Evolutionary conservation across 176 grass and related monocot species (phyloP).

Genomic region (barley (Hordeum vulgare)): MorexV3_pseudomolecules_assembly NC_058522.1:331674045-331674544

Average conservation of each 20-base stretch:
- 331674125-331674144: background rate
- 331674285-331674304: background rate
- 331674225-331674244: too few species aligned
- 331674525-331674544: background rate
- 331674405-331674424: slow-evolving; percentile 85
- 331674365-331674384: slow-evolving; percentile 65
- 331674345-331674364: slow-evolving; percentile 92
- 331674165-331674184: too few species aligned
- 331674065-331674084: slow-evolving; percentile 48
- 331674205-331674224: too few species aligned
- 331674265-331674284: background rate
- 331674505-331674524: background rate
- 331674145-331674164: background rate
- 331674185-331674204: too few species aligned
- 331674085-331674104: slow-evolving; percentile 44
- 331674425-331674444: slow-evolving; percentile 85
- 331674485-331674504: background rate
- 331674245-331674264: too few species aligned
- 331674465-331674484: background rate
- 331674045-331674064: slow-evolving; percentile 38
- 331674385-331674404: slow-evolving; percentile 66
- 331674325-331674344: slow-evolving; percentile 58
- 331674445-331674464: slow-evolving; percentile 77
- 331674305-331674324: slow-evolving; percentile 42
- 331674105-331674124: background rate